Conservation (phyloP, 176 grass and related monocot genomes). For the Avena sativa region DNA sequence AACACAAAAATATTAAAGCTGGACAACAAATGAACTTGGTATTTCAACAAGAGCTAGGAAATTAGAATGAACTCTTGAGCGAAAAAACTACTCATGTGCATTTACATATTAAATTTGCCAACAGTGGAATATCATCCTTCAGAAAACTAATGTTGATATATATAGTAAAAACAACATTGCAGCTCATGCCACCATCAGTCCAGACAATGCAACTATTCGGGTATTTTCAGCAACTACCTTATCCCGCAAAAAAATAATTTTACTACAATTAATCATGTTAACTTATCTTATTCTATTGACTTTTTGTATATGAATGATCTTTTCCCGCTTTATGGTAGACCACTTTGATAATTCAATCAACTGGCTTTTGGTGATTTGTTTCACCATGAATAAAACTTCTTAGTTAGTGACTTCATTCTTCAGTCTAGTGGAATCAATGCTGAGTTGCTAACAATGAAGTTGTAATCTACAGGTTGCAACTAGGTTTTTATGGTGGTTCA, state of each 20-base stretch:
- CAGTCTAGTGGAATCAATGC: neutral
- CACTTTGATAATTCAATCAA: neutral
- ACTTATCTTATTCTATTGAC: neutral
- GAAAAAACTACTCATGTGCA: neutral
- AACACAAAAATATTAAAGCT: neutral
- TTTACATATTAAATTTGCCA: neutral
- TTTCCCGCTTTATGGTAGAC: neutral
- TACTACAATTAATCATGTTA: neutral
- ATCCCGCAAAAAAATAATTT: neutral
- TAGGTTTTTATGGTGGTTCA: constrained; percentile 8
- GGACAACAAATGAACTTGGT: neutral
- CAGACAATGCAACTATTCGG: neutral
- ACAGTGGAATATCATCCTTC: neutral
- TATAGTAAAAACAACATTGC: neutral
- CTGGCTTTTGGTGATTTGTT: neutral
- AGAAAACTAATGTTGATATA: neutral
- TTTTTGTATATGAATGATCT: neutral
- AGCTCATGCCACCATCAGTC: neutral
- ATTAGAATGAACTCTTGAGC: neutral
- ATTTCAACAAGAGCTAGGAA: neutral
- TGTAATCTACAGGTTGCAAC: neutral
- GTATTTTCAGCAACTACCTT: neutral
- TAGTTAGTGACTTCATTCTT: neutral
- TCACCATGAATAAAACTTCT: neutral
- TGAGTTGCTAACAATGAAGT: neutral